phyloP scores from a whole-genome alignment of 1,139 yeast genomes.

The Yamadazyma membranifaciens region DNA sequence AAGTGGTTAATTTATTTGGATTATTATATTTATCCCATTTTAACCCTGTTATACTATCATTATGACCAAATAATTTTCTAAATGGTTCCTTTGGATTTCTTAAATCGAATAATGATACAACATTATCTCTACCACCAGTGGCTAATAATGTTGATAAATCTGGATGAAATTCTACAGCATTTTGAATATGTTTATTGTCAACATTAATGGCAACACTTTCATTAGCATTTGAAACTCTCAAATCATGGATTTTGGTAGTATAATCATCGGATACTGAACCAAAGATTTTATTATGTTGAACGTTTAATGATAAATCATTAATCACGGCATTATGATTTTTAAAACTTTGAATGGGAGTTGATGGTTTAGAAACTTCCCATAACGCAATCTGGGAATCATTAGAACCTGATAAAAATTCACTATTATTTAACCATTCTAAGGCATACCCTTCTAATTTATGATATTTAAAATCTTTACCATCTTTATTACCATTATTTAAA shows the following conservation, averaged over 20 bases:
- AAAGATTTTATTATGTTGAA: constrained; percentile 43
- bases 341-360: constrained; percentile 44
- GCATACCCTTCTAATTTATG: constrained; percentile 72
- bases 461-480: constrained; percentile 44
- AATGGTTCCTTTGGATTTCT: constrained; percentile 47
- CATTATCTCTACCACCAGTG: constrained; percentile 55
- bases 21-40: constrained; percentile 37
- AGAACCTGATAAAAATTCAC: constrained; percentile 60
- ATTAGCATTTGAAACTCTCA: constrained; percentile 39
- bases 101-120: constrained; percentile 49
- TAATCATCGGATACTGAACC: constrained; percentile 77
- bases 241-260: constrained; percentile 64
- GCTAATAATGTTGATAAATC: constrained; percentile 43
- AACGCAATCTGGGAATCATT: constrained; percentile 66
- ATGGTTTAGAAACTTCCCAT: constrained; percentile 57
- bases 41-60: constrained; percentile 38
- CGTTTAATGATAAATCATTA: constrained; percentile 53
- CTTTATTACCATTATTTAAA: constrained; percentile 20
- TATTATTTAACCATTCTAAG: constrained; percentile 58
- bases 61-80: constrained; percentile 51
- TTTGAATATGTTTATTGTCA: constrained; percentile 45
- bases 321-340: constrained; percentile 50
- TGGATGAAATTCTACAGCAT: constrained; percentile 51
- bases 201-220: constrained; percentile 44
- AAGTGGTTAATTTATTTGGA: constrained; percentile 39